Conservation (phyloP, 306 rosid genomes). For the Acacia confusa region DNA sequence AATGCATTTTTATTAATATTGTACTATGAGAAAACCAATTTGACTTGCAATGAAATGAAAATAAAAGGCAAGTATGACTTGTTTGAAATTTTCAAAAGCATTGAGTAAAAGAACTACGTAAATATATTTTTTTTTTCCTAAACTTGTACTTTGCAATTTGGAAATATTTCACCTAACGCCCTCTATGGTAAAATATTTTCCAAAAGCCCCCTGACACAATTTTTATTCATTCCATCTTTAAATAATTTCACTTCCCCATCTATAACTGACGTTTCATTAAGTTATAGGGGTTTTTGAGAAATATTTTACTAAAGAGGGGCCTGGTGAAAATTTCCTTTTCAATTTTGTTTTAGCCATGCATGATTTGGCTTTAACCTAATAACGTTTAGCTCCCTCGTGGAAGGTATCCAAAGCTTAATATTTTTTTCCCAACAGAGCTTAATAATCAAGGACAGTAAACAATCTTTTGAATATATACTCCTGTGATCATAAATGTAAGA, state of each 20-base stretch:
- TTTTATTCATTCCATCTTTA: no score
- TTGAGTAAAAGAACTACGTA: not conserved
- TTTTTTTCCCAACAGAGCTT: slow-evolving; percentile 13
- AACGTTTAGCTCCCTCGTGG: not conserved
- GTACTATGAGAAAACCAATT: not conserved
- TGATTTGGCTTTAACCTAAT: slow-evolving; percentile 9
- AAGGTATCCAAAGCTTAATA: slow-evolving; percentile 30
- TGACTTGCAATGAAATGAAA: not conserved
- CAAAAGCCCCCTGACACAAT: no score
- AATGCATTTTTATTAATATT: not conserved
- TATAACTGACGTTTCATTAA: no score
- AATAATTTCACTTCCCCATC: no score
- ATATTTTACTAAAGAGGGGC: no score
- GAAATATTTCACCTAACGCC: no score
- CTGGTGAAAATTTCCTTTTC: not conserved
- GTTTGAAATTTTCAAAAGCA: not conserved
- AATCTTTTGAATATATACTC: no score
- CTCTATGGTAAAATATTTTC: no score
- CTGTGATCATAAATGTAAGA: no score
- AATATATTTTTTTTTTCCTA: not conserved
- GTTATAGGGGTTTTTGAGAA: no score
- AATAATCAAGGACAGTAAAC: not conserved
- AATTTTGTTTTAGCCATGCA: slow-evolving; percentile 9
- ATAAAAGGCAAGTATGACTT: not conserved
- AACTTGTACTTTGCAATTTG: not conserved